Evolutionary conservation across 305 asterid genomes (phyloP).

Genomic region (Fraxinus nigra): DNA sequence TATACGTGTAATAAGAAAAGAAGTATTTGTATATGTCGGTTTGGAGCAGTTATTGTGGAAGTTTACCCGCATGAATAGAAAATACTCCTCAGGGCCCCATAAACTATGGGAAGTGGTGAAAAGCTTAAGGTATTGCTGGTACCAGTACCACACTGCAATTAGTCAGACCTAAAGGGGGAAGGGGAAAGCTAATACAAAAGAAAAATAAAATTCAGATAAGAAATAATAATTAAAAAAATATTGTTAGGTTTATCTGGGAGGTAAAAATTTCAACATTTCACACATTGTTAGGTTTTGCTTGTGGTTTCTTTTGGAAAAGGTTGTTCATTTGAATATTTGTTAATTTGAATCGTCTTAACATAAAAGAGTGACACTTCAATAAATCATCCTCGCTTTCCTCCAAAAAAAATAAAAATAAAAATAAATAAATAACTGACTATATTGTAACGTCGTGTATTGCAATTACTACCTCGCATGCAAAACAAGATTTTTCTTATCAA

Average conservation of each 20-base stretch:
- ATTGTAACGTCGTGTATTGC: neutral
- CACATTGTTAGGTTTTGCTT: neutral
- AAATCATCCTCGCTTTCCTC: too few relatives aligned
- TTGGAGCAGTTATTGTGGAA: slow-evolving; percentile 26
- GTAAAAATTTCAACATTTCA: neutral
- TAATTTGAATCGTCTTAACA: neutral
- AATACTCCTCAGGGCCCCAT: neutral
- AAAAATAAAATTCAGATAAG: neutral
- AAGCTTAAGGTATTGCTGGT: neutral
- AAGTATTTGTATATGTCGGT: neutral
- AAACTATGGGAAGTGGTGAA: neutral
- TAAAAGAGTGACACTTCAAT: too few relatives aligned
- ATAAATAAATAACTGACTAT: too few relatives aligned
- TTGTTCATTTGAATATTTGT: neutral
- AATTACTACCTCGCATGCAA: neutral
- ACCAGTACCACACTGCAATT: neutral
- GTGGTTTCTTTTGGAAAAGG: neutral
- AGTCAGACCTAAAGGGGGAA: neutral
- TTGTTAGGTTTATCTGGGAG: neutral
- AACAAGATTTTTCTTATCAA: neutral
- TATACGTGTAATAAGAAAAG: too few relatives aligned
- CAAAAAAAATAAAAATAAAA: too few relatives aligned
- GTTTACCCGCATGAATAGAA: slow-evolving; percentile 14
- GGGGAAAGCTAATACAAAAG: neutral
- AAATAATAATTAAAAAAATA: neutral